phyloP scores from a whole-genome alignment of 2,329 filamentous ascomycete species.

The Curvularia sp. region DNA sequence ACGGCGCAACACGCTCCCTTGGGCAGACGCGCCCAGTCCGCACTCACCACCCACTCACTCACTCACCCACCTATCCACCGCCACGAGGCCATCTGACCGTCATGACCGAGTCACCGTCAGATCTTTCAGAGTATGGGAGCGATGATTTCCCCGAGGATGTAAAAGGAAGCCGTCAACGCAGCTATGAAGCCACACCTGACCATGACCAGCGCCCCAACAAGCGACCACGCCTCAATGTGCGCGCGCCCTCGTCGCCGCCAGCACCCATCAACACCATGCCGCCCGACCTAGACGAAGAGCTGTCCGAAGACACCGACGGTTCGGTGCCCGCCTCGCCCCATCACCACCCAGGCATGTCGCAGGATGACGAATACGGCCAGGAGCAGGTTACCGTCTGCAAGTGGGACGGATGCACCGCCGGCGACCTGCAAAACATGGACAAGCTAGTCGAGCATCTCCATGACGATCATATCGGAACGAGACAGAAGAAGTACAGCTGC shows the following conservation, averaged over 20 bases:
- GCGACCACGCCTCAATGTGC: constrained; percentile 47
- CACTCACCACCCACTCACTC: constrained; percentile 1
- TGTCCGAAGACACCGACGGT: constrained; percentile 90
- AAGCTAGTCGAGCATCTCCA: constrained; percentile 66
- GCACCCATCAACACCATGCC: constrained; percentile 23
- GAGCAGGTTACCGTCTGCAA: constrained; percentile 58
- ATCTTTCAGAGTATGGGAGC: constrained; percentile 69
- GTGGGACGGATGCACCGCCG: constrained; percentile 60
- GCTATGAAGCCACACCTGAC: constrained; percentile 53
- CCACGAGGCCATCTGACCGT: not conserved
- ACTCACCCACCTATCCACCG: not conserved
- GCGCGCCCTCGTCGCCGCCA: constrained; percentile 46
- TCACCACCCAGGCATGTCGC: constrained; percentile 51
- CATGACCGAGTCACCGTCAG: constrained; percentile 64
- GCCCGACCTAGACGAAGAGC: constrained; percentile 61
- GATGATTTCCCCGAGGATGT: constrained; percentile 68
- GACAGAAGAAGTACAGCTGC: constrained; percentile 97
- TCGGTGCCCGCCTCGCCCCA: constrained; percentile 66
- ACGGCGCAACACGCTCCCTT: constrained; percentile 18
- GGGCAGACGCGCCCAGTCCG: constrained; percentile 6
- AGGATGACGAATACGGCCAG: constrained; percentile 51
- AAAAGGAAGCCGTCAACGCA: constrained; percentile 57
- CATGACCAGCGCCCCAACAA: constrained; percentile 54
- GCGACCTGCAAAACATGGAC: constrained; percentile 59
- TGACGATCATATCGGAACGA: constrained; percentile 89